Percentiles rank a stretch among this genome's conserved stretches.
Evolutionary conservation across 305 asterid genomes (phyloP).

Genomic region (Fraxinus nigra): DNA sequence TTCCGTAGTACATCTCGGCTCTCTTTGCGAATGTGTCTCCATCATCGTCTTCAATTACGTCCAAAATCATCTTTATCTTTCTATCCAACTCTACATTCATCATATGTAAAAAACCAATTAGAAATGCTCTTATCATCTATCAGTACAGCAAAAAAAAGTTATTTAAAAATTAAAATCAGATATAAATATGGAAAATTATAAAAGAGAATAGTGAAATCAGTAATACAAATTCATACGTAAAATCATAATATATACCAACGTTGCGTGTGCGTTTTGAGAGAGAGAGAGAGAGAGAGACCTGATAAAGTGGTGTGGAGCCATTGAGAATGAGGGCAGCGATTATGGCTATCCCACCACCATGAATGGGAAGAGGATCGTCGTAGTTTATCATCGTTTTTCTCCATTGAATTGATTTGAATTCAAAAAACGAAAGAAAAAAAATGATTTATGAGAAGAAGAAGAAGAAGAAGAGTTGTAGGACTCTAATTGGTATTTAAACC

Average conservation of each 20-base stretch:
- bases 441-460: background rate
- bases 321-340: slow-evolving; percentile 31
- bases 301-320: slow-evolving; percentile 39
- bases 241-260: background rate
- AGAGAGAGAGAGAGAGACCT: slow-evolving; percentile 21
- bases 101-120: background rate
- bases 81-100: slow-evolving; percentile 31
- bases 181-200: background rate
- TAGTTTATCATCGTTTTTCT: background rate
- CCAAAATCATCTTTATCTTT: slow-evolving; percentile 33
- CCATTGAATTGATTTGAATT: slow-evolving; percentile 11
- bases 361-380: slow-evolving; percentile 13
- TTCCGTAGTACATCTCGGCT: slow-evolving; percentile 48
- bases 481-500: background rate
- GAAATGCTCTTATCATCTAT: background rate
- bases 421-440: background rate
- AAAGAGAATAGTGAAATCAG: background rate
- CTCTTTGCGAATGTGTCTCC: slow-evolving; percentile 43
- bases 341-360: slow-evolving; percentile 24
- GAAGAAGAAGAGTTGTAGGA: background rate
- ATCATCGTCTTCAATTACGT: slow-evolving; percentile 28
- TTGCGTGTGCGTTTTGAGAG: background rate
- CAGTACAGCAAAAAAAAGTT: background rate
- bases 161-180: background rate
- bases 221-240: background rate